phyloP scores from a whole-genome alignment of 2,329 filamentous ascomycete genomes.

The Xylaria sp. region DNA sequence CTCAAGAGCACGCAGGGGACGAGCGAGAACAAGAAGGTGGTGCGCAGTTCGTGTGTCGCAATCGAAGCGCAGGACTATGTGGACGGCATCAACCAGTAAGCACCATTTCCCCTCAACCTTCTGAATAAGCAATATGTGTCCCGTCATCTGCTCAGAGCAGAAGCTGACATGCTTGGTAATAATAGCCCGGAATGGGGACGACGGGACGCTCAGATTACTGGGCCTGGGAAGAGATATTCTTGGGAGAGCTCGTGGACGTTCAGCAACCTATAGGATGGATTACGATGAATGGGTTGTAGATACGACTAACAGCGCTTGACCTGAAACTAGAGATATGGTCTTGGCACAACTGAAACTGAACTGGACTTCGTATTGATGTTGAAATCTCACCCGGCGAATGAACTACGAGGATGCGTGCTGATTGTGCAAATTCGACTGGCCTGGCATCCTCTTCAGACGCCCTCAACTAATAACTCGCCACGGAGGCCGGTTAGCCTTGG shows the following conservation, averaged over 20 bases:
- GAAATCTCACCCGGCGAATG: neutral
- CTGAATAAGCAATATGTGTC: slow-evolving; percentile 8
- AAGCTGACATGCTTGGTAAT: slow-evolving; percentile 37
- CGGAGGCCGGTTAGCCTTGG: neutral
- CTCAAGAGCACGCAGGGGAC: slow-evolving; percentile 70
- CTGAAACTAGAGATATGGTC: slow-evolving; percentile 10
- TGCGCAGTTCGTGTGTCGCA: slow-evolving; percentile 75
- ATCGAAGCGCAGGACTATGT: slow-evolving; percentile 83
- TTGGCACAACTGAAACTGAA: slow-evolving; percentile 29
- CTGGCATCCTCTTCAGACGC: neutral
- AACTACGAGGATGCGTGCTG: neutral
- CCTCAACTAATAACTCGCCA: neutral
- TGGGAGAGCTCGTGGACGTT: slow-evolving; percentile 61
- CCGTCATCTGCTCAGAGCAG: slow-evolving; percentile 9
- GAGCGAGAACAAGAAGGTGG: slow-evolving; percentile 54
- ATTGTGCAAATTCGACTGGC: neutral
- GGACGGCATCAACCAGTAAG: slow-evolving; percentile 77
- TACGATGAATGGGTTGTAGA: neutral
- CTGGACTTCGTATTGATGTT: neutral
- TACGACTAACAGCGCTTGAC: neutral
- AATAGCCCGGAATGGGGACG: slow-evolving; percentile 58
- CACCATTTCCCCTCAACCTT: neutral
- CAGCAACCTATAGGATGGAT: slow-evolving; percentile 40
- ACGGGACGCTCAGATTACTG: slow-evolving; percentile 54
- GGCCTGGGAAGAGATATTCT: slow-evolving; percentile 54